Conservation (phyloP, 768 basidiomycete species). For the Boletus vermiculosoides region DNA sequence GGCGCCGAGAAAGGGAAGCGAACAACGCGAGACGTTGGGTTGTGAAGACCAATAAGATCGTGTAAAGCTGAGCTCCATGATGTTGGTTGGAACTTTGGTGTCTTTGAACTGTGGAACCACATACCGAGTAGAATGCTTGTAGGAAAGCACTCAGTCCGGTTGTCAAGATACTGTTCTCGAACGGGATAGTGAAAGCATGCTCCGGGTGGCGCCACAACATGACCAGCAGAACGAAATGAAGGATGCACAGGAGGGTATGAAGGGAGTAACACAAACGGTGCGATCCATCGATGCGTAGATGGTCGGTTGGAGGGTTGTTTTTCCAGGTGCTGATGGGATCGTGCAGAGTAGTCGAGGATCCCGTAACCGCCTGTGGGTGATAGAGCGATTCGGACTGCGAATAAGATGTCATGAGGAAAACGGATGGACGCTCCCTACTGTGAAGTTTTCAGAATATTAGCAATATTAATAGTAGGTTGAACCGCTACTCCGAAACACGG, state of each 20-base stretch:
- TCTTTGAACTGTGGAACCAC: neutral
- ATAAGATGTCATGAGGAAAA: neutral
- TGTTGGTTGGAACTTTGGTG: neutral
- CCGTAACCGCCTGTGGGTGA: neutral
- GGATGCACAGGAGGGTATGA: neutral
- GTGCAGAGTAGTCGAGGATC: neutral
- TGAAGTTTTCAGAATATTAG: neutral
- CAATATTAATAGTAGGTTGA: no score
- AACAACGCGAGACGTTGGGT: neutral
- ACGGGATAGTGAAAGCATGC: neutral
- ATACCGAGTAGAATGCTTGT: conserved; percentile 2
- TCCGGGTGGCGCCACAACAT: neutral
- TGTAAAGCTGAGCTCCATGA: neutral
- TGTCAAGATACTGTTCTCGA: neutral
- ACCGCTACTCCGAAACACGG: no score
- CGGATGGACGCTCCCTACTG: neutral
- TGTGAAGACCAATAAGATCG: neutral
- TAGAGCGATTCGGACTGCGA: neutral
- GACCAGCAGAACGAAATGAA: neutral
- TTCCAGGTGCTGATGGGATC: neutral
- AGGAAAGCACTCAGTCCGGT: neutral
- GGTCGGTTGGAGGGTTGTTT: neutral
- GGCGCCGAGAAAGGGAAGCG: neutral
- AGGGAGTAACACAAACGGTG: neutral
- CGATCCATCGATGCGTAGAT: neutral